These are phyloP conservation scores for Phaeotremella fagi DNA, from an alignment of 768 basidiomycete species.

Conservation along the genomic window DNA sequence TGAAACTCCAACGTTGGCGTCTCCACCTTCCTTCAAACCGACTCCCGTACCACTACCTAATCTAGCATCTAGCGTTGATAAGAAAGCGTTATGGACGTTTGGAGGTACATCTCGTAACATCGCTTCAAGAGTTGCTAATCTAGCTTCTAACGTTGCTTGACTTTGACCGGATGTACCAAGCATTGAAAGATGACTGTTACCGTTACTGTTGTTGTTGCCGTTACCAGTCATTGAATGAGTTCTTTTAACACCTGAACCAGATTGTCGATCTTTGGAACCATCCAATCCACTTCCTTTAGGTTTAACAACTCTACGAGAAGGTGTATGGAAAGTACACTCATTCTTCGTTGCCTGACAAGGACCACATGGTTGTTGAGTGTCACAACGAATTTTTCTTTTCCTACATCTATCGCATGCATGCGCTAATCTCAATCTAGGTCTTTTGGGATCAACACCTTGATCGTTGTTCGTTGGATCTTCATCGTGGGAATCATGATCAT, in stretches of 20 bases:
- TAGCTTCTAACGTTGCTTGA: constrained; percentile 38
- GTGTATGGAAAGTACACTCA: constrained; percentile 49
- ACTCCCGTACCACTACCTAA: constrained; percentile 39
- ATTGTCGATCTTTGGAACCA: constrained; percentile 8
- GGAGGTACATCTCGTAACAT: constrained; percentile 48
- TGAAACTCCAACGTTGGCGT: constrained; percentile 29
- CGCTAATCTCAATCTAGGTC: constrained; percentile 41
- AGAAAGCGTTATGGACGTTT: constrained; percentile 48
- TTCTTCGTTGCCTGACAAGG: constrained; percentile 45
- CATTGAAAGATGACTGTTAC: background rate
- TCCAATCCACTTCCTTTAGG: constrained; percentile 23
- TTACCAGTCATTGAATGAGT: constrained; percentile 13
- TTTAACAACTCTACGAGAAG: constrained; percentile 37
- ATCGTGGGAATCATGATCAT: constrained; percentile 7
- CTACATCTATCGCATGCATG: constrained; percentile 43
- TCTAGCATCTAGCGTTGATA: constrained; percentile 44
- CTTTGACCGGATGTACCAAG: background rate
- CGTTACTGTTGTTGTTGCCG: background rate
- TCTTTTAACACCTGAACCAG: constrained; percentile 20
- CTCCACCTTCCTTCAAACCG: constrained; percentile 31
- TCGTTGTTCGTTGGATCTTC: background rate
- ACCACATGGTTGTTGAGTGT: constrained; percentile 48
- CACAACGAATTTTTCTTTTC: constrained; percentile 43
- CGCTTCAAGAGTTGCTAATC: constrained; percentile 47
- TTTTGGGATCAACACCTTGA: constrained; percentile 30